A percentile compares a stretch with the other conserved stretches of the same genome.
Conservation (phyloP, 148 eudicot genomes). For the Suaeda aralocaspica region DNA sequence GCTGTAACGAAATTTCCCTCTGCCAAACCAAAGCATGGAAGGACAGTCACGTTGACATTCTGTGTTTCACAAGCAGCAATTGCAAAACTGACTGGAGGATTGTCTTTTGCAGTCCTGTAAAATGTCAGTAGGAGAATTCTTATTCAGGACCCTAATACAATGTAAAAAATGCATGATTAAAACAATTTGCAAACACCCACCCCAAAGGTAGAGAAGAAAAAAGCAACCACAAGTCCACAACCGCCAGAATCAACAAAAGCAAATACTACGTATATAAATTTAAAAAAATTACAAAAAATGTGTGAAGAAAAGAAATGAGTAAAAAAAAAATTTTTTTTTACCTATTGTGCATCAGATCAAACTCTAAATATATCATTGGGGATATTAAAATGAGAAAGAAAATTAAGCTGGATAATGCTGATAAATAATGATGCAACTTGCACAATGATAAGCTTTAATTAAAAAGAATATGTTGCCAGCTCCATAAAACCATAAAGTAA, state of each 20-base stretch:
- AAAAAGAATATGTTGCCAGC: not conserved
- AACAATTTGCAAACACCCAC: not conserved
- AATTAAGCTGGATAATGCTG: too few species aligned
- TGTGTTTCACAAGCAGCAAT: conserved; percentile 97
- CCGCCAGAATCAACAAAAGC: too few species aligned
- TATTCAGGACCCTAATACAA: conserved; percentile 14
- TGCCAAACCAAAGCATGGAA: conserved; percentile 81
- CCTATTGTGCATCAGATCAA: too few species aligned
- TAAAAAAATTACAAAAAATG: too few species aligned
- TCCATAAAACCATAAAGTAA: not conserved
- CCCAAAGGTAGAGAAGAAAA: not conserved
- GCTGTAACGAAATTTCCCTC: conserved; percentile 82
- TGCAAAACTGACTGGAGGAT: conserved; percentile 93
- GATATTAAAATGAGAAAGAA: too few species aligned
- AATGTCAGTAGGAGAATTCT: conserved; percentile 19
- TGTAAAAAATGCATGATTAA: not conserved
- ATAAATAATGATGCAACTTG: too few species aligned
- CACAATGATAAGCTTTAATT: too few species aligned
- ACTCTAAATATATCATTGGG: too few species aligned
- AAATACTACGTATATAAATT: too few species aligned
- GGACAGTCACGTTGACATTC: conserved; percentile 86
- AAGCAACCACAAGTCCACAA: not conserved
- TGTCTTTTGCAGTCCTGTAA: conserved; percentile 78
- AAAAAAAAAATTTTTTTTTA: too few species aligned
- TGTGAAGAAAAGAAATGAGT: too few species aligned